A percentile compares a stretch with the other conserved stretches of the same genome.
Evolutionary conservation across 2,329 filamentous ascomycete species (phyloP).

Genomic region (Arachnopeziza araneosa): DNA sequence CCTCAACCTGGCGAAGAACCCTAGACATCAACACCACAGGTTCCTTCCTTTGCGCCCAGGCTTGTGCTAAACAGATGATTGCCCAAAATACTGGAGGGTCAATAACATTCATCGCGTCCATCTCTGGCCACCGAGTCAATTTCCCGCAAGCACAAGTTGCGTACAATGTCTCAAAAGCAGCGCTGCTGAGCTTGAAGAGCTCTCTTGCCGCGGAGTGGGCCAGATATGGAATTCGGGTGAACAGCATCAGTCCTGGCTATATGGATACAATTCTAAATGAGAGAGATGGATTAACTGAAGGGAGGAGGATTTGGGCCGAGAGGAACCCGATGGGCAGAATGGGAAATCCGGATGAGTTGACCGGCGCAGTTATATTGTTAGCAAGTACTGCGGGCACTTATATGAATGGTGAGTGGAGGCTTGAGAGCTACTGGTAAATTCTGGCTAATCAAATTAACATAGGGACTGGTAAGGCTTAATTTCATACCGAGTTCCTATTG

Average conservation of each 20-base stretch:
- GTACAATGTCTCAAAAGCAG: conserved; percentile 70
- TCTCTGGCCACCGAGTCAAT: conserved; percentile 64
- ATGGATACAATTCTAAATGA: conserved; percentile 61
- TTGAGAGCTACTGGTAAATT: background rate
- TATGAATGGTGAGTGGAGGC: conserved; percentile 40
- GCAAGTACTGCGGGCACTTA: conserved; percentile 57
- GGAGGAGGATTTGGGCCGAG: conserved; percentile 49
- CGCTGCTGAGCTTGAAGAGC: conserved; percentile 48
- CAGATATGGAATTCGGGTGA: conserved; percentile 62
- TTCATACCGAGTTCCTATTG: no score
- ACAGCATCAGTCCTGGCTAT: conserved; percentile 67
- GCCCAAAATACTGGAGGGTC: conserved; percentile 43
- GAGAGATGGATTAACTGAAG: conserved; percentile 50
- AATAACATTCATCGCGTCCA: conserved; percentile 62
- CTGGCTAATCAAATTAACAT: background rate
- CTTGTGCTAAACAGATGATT: conserved; percentile 50
- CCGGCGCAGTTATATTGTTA: conserved; percentile 55
- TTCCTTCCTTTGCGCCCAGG: conserved; percentile 64
- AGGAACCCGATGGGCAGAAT: conserved; percentile 61
- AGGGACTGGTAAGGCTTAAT: conserved; percentile 39
- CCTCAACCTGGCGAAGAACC: conserved; percentile 55
- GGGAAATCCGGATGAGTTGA: conserved; percentile 57
- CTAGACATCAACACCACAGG: conserved; percentile 70
- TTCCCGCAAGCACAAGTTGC: conserved; percentile 66
- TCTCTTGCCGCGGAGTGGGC: conserved; percentile 71